Percentiles rank a stretch among this genome's conserved stretches.
phyloP scores from a whole-genome alignment of 139 green algal species.

The Coelastrella sp. region DNA sequence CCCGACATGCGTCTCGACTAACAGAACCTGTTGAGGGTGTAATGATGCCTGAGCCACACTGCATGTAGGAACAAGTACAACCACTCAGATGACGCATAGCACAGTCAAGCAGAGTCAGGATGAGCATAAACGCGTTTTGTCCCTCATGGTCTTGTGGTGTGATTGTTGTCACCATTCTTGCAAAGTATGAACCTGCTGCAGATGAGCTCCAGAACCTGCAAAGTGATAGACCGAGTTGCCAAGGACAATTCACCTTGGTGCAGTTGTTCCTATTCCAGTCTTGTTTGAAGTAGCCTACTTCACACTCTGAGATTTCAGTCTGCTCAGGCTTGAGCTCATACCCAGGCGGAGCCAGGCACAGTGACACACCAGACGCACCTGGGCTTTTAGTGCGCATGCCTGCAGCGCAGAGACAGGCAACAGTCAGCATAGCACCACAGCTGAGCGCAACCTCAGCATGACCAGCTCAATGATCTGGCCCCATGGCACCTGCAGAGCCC shows the following conservation, averaged over 20 bases:
- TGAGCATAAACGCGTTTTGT: too few species aligned
- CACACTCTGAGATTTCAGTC: neutral
- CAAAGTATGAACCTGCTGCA: too few species aligned
- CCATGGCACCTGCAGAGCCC: too few species aligned
- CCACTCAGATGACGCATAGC: neutral
- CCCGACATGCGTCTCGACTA: neutral
- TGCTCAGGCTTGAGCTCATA: neutral
- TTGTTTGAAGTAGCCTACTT: neutral
- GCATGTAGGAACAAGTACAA: neutral
- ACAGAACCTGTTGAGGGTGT: neutral
- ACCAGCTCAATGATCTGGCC: too few species aligned
- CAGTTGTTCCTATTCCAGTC: neutral
- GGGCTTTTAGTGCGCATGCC: neutral
- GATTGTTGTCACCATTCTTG: too few species aligned
- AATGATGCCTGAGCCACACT: neutral
- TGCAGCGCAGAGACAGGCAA: too few species aligned
- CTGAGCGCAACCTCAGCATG: too few species aligned
- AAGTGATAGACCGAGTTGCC: too few species aligned
- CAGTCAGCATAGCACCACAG: too few species aligned
- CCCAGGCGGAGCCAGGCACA: conserved; percentile 17
- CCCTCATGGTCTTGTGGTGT: too few species aligned
- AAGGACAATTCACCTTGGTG: neutral
- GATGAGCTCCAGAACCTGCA: too few species aligned
- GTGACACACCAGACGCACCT: neutral
- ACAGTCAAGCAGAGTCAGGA: too few species aligned